Evolutionary conservation across 257 asterid genomes (phyloP), one percentile per base, ranked within the genome.

Genomic region (Leonotis leonurus): DNA sequence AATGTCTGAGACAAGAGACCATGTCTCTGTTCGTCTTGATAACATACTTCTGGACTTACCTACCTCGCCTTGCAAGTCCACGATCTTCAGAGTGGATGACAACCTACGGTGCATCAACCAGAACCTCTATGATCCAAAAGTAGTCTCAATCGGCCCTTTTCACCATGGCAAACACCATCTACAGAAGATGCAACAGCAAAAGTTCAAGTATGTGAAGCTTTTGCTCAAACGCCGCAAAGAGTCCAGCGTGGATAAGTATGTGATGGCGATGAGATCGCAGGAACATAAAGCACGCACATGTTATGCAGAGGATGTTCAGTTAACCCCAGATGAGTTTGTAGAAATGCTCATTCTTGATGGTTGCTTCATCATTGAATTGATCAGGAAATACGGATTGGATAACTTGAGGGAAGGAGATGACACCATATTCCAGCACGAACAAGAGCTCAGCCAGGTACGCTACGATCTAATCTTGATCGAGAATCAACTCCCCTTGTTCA

Each of bases 401-500:
- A 48, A 55, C 27, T 4, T 25, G 45, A 53, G 64, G 10, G 59
- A 48, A 20, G 60, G 18, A 2, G 70, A 61, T 8, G 77, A 77
- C 2, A 9, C 45, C 0, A 43, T 73, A 12, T 70, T 77, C 39
- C 69, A 62, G 4, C 30, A 72, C 12, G 67, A 60, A 13, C 69
- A 62, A 45, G 13, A 70, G 4, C 46, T 50, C 14, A 40, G 55
- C 36, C 64, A 59, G 24, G 8, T 70, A 9, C 26, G 45, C 14
- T 61, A 55, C 22, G 87, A 81, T 35, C 7, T 75, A 67, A 27
- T 81, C 22, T n/a, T 76, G 44, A 40, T 81, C 8, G 87, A 78
- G 51, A 81, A 78, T 60, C 84, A 78, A n/a, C 20, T 78, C 24
- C 86, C 83, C 2, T 77, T 72, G 40, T 75, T 81, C 9, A 70